Evolutionary conservation across 306 rosid genomes (phyloP), one percentile per base, ranked within the genome.

Genomic region (Senna siamea): DNA sequence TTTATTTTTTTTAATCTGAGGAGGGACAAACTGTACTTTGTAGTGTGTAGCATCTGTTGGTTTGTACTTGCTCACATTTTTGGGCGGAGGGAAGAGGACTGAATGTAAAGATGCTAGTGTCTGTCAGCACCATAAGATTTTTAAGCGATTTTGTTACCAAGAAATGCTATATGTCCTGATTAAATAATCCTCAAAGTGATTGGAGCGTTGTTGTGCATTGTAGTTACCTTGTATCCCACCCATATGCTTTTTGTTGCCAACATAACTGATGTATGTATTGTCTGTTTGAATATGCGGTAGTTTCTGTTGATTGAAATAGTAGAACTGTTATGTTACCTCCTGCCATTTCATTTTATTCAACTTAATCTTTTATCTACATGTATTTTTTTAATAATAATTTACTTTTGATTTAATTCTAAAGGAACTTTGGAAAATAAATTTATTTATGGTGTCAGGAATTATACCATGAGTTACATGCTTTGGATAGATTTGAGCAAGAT

Each of bases 381-480:
- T 22, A 3, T 66, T 74, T 20, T 32, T 73, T 65, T 28, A 9
- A 51, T 66, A 53, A 9, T 48, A 17, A 44, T 47, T 15, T 58
- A 26, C 30, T 26, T 26, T 3, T 26, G 30, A 26, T 26, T 26
- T 26, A 1, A 26, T 26, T 26, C 30, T 26, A 26, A 26, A 32
- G 55, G 44, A 51, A 19, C 3, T 26, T 20, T 79, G 74, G 77
- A 54, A 46, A 60, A 37, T 40, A 6, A n/a, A 7, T 38, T 20
- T 30, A 46, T 67, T 38, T 50, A 26, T 79, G 81, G 69, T 53
- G 7, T 9, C 81, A 92, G 97, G 96, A 89, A 77, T 79, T 92
- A 76, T 89, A 92, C 82, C 93, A 92, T 70, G 97, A 89, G 59
- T 76, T 86, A 35, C 90, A 89, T 78, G 87, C 88, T 34, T 72